Evolutionary conservation across 805 yeast genomes (phyloP).

Genomic region (Kodamaea lidongshanica): DNA sequence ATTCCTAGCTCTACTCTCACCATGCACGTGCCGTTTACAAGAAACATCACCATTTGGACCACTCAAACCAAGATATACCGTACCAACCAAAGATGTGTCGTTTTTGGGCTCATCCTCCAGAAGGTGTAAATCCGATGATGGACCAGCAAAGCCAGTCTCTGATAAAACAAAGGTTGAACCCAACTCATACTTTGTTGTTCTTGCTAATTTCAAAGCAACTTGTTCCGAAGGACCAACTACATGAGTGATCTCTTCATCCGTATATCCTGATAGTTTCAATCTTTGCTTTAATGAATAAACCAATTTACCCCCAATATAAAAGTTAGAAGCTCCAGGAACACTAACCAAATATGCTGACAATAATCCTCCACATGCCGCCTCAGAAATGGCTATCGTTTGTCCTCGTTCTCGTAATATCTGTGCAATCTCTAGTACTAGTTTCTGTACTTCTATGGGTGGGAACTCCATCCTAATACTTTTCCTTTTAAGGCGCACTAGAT

Average conservation of each 20-base stretch:
- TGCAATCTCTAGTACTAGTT: conserved; percentile 54
- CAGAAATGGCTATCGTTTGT: conserved; percentile 73
- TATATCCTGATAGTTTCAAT: conserved; percentile 73
- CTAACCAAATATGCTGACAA: conserved; percentile 75
- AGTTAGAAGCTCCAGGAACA: conserved; percentile 78
- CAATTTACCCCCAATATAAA: conserved; percentile 78
- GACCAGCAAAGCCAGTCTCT: conserved; percentile 89
- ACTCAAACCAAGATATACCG: conserved; percentile 63
- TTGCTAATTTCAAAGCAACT: conserved; percentile 69
- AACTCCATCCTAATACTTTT: conserved; percentile 38
- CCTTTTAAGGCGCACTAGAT: too few species aligned
- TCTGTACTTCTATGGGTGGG: conserved; percentile 53
- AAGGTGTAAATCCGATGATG: conserved; percentile 42
- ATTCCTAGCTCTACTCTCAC: conserved; percentile 51
- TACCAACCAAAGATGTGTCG: conserved; percentile 45
- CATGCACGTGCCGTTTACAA: conserved; percentile 39
- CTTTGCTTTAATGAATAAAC: conserved; percentile 74
- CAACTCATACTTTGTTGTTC: conserved; percentile 71
- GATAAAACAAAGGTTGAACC: conserved; percentile 79
- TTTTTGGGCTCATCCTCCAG: conserved; percentile 15
- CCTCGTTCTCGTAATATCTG: conserved; percentile 43
- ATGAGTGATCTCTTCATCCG: conserved; percentile 55
- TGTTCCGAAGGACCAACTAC: conserved; percentile 80
- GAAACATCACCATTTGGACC: conserved; percentile 58
- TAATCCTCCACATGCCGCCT: conserved; percentile 87